Evolutionary conservation across 2,329 filamentous ascomycete genomes (phyloP), one percentile per base, ranked within the genome.

Genomic region (Stemphylium beticola): DNA sequence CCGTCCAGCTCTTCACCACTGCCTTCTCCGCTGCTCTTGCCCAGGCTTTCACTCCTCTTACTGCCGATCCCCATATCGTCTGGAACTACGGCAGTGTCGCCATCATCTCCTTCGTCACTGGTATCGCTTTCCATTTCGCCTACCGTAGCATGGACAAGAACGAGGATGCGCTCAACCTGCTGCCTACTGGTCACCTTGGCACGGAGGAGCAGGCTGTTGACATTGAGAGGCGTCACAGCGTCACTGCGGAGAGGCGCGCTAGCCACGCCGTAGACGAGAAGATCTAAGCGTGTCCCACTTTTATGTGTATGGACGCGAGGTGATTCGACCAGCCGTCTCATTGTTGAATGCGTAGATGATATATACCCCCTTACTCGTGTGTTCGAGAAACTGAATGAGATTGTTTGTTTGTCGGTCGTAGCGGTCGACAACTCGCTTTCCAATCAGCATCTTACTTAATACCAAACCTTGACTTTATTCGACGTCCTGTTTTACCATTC

Each of bases 151-250:
- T 74, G 44, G 74, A 77, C 53, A 64, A 61, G 48, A 55, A 71
- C 44, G 74, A 77, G 53, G 69, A 76, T n/a, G 22, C 60, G 48
- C 69, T 76, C 55, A 76, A 76, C 65, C 47, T 74, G 65, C 56
- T 76, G 43, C 74, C 74, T 4, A 75, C 72, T 11, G 74, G 73
- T 41, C 73, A 75, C 34, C 33, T 76, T 39, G 71, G 66, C 38
- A 74, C 59, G 5, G 42, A 53, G 8, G 49, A 24, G 7, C 68
- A 74, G 58, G 64, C 63, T 32, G 58, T 57, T 17, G 73, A 75
- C 43, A 34, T 75, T 17, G 72, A 75, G 64, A 53, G 60, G 42
- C 64, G 63, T 26, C 44, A 55, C 32, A 68, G 65, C 41, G 48
- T 63, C 22, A 58, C 54, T n/a, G 33, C 43, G 15, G 62, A 61